Evolutionary conservation across 306 rosid genomes (phyloP).

Genomic region (Cicer yamashitae): DNA sequence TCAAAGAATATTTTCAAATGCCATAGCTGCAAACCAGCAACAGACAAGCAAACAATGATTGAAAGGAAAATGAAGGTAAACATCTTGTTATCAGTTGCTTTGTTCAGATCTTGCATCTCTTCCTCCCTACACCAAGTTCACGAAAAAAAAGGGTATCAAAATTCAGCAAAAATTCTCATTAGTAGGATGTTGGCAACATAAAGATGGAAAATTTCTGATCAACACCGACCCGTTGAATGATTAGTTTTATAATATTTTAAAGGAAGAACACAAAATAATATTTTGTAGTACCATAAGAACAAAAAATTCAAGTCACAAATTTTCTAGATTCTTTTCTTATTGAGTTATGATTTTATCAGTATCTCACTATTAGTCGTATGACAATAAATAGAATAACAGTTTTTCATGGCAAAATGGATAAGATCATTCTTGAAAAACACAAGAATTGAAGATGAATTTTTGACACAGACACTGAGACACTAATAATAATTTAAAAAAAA

Average conservation of each 20-base stretch:
- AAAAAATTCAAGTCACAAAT: slow-evolving; percentile 7
- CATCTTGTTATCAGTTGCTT: slow-evolving; percentile 66
- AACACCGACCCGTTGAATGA: slow-evolving; percentile 17
- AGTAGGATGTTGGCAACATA: slow-evolving; percentile 10
- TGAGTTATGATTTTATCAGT: slow-evolving; percentile 13
- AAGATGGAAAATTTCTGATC: slow-evolving; percentile 3
- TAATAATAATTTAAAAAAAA: no score
- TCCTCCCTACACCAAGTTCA: slow-evolving; percentile 64
- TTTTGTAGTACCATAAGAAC: not conserved
- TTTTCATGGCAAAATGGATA: not conserved
- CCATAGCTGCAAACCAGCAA: slow-evolving; percentile 83
- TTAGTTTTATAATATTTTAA: not conserved
- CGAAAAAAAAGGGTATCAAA: slow-evolving; percentile 17
- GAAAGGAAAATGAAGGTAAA: slow-evolving; percentile 70
- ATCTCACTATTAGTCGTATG: not conserved
- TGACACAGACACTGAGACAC: no score
- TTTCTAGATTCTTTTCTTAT: not conserved
- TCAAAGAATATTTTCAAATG: slow-evolving; percentile 85
- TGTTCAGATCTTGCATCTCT: slow-evolving; percentile 78
- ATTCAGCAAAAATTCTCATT: slow-evolving; percentile 6
- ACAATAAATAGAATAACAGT: not conserved
- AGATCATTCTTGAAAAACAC: not conserved
- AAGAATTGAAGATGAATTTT: no score
- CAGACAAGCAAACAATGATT: slow-evolving; percentile 77
- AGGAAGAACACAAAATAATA: not conserved